Base-by-base conservation (phyloP, 805 yeast species). In the Candida schatavii region DNA sequence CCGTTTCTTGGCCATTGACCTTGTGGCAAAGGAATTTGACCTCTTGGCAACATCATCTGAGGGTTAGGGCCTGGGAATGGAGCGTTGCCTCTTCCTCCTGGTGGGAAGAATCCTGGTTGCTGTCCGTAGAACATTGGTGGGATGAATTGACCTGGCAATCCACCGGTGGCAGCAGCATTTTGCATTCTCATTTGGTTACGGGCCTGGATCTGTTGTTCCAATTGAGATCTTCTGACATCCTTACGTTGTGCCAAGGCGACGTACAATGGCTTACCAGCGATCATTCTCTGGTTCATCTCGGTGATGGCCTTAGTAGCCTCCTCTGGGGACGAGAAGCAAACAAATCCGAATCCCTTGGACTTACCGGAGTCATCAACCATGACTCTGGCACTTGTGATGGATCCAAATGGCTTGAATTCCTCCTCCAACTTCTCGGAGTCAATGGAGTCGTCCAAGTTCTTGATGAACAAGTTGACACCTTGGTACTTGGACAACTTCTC, bases 191-290 rank as follows among this genome's bases (percentile, higher is more conserved):
- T 81, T 75, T 91, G 97, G 81, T 88, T 88, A 78, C 97, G 88
- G 54, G 97, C 97, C 71, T 87, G 95, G 65, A 89, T 86, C 75
- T 93, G 98, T 76, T 93, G 98, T 69, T 88, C 91, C 68, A 93
- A 78, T 77, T 93, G 98, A 58, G 88, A 80, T 68, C 96, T 85
- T 81, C 99, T 89, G 45, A 88, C 96, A 57, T 91, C 99, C 77
- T 88, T 91, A 72, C 96, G 87, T 81, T 93, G 99, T 57, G 99
- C 99, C 63, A 93, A 82, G 47, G 97, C 97, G 72, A 93, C 99
- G 68, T 91, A 93, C 64, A 93, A 78, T 60, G 98, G 99, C 80
- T 93, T 93, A 66, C 90, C 88, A 56, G 81, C 83, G 57, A 93
- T 81, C 84, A 91, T 85, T 67, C 89, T 86, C 75, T 89, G 97